Evolutionary conservation across 2,329 filamentous ascomycete genomes (phyloP).

Genomic region (Colletotrichum horii): DNA sequence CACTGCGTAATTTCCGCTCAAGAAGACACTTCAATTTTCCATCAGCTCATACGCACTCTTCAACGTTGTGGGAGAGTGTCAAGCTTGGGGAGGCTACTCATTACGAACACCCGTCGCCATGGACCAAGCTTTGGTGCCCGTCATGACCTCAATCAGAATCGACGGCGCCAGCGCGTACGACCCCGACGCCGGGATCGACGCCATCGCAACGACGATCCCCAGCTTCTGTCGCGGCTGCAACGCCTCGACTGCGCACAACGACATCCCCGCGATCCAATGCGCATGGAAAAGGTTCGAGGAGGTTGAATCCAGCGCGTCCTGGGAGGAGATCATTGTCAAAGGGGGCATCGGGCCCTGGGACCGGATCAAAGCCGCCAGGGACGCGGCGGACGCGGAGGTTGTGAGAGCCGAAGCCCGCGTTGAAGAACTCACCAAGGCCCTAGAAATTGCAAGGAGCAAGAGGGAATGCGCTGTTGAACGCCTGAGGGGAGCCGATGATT

Average conservation of each 20-base stretch:
- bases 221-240: neutral
- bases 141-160: neutral
- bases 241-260: neutral
- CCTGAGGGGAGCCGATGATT: neutral
- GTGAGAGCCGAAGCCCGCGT: neutral
- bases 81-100: neutral
- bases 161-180: neutral
- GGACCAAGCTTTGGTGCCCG: rapidly evolving
- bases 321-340: neutral
- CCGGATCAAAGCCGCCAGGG: neutral
- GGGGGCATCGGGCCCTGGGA: neutral
- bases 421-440: neutral
- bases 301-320: neutral
- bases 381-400: neutral
- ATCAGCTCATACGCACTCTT: neutral
- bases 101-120: rapidly evolving
- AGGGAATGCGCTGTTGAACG: neutral
- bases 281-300: neutral
- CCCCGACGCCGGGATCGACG: neutral
- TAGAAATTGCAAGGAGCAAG: neutral
- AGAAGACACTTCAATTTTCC: neutral
- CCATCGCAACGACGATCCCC: neutral
- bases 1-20: neutral
- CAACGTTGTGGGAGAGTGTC: rapidly evolving
- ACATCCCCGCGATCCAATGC: neutral